Percentiles rank a stretch among this genome's conserved stretches.
phyloP scores from a whole-genome alignment of 225 moss, liverwort and hornwort genomes.

The Lunularia cruciata region DNA sequence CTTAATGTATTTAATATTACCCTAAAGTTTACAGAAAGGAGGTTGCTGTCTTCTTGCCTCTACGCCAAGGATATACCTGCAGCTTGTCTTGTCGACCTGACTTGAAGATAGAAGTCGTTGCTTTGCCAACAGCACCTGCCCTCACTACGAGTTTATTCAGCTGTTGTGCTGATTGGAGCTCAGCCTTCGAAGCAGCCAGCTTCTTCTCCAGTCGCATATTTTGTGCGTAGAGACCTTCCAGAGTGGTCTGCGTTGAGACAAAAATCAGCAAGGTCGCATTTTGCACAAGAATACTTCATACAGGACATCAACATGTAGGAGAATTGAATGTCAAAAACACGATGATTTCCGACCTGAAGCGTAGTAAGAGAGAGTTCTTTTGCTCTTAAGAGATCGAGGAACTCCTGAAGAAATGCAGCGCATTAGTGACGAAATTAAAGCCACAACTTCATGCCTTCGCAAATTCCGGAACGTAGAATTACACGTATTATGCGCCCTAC shows the following conservation, averaged over 20 bases:
- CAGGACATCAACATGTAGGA: neutral
- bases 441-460: too few relatives aligned
- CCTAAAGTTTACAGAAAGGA: neutral
- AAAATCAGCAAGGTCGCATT: neutral
- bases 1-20: too few relatives aligned
- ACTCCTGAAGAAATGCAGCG: constrained; percentile 40
- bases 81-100: constrained; percentile 19
- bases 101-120: constrained; percentile 15
- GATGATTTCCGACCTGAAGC: constrained; percentile 33
- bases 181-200: constrained; percentile 26
- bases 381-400: constrained; percentile 23
- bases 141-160: constrained; percentile 25
- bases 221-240: constrained; percentile 19
- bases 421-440: too few relatives aligned
- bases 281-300: neutral
- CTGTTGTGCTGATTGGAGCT: constrained; percentile 27
- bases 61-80: constrained; percentile 14
- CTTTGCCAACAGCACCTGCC: constrained; percentile 26
- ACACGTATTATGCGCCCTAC: too few relatives aligned
- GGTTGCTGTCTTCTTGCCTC: neutral
- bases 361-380: constrained; percentile 31
- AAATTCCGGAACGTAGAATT: too few relatives aligned
- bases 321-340: neutral
- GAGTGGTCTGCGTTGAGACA: constrained; percentile 8
- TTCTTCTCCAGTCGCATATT: constrained; percentile 30